Base-by-base conservation (phyloP, 441 rosid genomes). In the Gossypium laxum region DNA sequence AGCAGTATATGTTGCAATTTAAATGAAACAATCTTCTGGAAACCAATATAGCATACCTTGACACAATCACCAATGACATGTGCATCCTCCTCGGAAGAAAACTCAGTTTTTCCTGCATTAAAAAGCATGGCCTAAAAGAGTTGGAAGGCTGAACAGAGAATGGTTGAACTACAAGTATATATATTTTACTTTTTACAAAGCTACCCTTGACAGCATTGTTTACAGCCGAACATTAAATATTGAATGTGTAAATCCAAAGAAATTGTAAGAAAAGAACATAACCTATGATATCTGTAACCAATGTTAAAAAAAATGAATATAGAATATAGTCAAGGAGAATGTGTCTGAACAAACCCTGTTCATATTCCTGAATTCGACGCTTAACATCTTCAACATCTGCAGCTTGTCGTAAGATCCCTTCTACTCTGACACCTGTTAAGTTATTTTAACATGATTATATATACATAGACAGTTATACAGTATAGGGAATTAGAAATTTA, bases 331-430 rank as follows among this genome's bases (percentile, higher is more conserved):
- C 30, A 38, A 38, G 45, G 19, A 18, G 45, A 30, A 45, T 34
- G 64, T 67, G 32, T 64, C 67, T 32, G 15, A 75, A 84, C 86
- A 73, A 78, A 92, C 98, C 98, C 78, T 92, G 90, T 85, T 92
- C 98, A 74, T 87, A 95, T 78, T 91, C 98, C 50, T 84, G 87
- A 84, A 95, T 87, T 70, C 99, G 91, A 75, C 63, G 87, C 81
- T 91, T 88, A 65, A 95, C 99, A 79, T 89, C 93, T 71, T 95
- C 99, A 58, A 95, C 99, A 83, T 88, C 96, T 28, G 99, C 99
- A 74, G 99, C 99, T 83, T 95, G 98, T 73, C 99, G 82, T 86
- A 95, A 83, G 76, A 95, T 90, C 74, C 99, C 99, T 90, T 95
- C 98, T 65, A 85, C 88, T 75, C 76, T 88, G 74, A 84, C 67